Evolutionary conservation across 768 basidiomycete genomes (phyloP), one percentile per base, ranked within the genome.

Genomic region (Austroboletus eburneus): DNA sequence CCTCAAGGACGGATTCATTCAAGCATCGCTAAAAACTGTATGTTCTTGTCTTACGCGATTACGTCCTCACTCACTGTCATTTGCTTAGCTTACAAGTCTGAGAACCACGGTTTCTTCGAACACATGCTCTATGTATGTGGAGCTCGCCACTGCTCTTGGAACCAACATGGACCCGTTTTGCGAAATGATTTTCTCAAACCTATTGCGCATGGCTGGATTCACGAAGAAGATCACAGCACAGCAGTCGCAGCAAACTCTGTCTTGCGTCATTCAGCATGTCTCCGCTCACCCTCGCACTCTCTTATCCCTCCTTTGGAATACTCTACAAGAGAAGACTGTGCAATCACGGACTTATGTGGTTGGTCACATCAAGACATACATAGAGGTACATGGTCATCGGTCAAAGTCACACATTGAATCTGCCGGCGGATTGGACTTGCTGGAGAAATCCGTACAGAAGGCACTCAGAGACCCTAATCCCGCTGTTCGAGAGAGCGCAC

Each of bases 171-270:
- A 98, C 61, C 83, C 83, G 0, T 80, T 87, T 57, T 85, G 84
- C 59, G 96, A 98, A 40, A 64, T 73, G 2, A 59, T 96, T 3
- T 72, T 91, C 48, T 76, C 78, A n/a, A 78, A 85, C 57, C 76
- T 94, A 12, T 72, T 94, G 34, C 83, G 82, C 51, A 87, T 98
- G 88, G 81, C 88, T 23, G 83, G 82, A 8, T 83, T 89, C 45
- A 97, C 94, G 25, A 99, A 99, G 69, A 95, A 94, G 64, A 83
- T 97, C 39, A 79, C 82, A 20, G 91, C 87, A 4, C 84, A 91
- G 46, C 85, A 85, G 49, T 89, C 94, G 1, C 96, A 97, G 63
- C 71, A 76, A 2, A 73, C 81, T 2, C 77, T 90, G 9, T 73
- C 75, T 2, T 67, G 73, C n/a, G 71, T 97, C 48, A 79, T 98